Evolutionary conservation across 2,329 filamentous ascomycete genomes (phyloP).

Genomic region (Monilinia fructicola): DNA sequence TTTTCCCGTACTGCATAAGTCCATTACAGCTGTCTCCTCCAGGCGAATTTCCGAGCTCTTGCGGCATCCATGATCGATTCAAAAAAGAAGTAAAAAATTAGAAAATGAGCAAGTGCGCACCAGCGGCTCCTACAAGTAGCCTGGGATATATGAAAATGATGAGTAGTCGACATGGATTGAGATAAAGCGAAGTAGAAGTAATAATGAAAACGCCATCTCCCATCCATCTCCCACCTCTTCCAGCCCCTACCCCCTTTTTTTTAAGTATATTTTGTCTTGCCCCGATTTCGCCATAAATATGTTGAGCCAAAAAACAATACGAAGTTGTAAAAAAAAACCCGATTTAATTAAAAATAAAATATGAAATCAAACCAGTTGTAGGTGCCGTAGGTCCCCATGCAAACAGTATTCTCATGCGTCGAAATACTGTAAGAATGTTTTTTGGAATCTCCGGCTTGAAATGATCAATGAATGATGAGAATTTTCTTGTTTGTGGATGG

Average conservation of each 20-base stretch:
- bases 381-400: not conserved
- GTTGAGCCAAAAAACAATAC: not conserved
- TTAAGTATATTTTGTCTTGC: conserved; percentile 11
- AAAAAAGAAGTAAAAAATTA: not conserved
- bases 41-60: not conserved
- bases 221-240: not conserved
- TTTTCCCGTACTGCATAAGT: not conserved
- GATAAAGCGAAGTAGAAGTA: not conserved
- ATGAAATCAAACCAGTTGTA: not conserved
- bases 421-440: too few species aligned
- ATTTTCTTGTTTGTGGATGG: not conserved
- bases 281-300: conserved; percentile 5
- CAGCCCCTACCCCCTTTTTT: not conserved
- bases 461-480: not conserved
- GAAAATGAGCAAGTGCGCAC: not conserved
- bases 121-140: not conserved
- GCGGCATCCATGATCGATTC: not conserved
- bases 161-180: not conserved
- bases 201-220: not conserved
- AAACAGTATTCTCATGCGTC: not conserved
- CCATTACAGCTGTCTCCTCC: not conserved
- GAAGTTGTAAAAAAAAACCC: not conserved
- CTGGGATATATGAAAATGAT: not conserved
- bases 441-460: too few species aligned
- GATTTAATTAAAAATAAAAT: not conserved